phyloP scores from a whole-genome alignment of 2,329 filamentous ascomycete genomes.

The Pseudogymnoascus sp. region DNA sequence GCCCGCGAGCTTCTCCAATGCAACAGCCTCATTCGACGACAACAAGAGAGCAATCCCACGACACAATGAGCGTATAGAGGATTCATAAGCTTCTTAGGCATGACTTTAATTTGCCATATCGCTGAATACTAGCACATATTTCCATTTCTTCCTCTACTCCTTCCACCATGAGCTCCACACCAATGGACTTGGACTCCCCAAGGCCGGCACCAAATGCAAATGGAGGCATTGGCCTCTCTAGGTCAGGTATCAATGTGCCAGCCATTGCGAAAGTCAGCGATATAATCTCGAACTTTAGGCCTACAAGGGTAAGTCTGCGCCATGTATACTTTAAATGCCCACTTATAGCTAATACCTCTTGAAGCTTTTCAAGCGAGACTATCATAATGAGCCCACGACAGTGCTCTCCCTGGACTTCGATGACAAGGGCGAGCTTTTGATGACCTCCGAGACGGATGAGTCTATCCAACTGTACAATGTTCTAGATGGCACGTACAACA shows the following conservation, averaged over 20 bases:
- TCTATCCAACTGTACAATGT: constrained; percentile 94
- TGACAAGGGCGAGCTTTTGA: constrained; percentile 84
- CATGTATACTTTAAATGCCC: constrained; percentile 12
- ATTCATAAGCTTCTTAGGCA: background rate
- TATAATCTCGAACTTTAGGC: constrained; percentile 68
- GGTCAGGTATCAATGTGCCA: constrained; percentile 17
- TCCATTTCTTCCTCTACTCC: background rate
- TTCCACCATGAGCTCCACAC: constrained; percentile 20
- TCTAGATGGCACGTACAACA: constrained; percentile 80
- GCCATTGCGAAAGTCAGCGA: constrained; percentile 64
- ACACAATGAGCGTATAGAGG: background rate
- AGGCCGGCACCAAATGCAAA: constrained; percentile 11
- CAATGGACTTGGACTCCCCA: constrained; percentile 29
- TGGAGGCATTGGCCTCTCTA: constrained; percentile 19
- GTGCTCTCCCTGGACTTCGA: constrained; percentile 94
- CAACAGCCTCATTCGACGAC: background rate
- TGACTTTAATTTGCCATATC: background rate
- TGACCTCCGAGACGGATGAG: constrained; percentile 88
- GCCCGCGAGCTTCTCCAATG: background rate
- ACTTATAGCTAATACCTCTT: background rate
- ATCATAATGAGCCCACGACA: constrained; percentile 39
- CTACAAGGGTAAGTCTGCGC: constrained; percentile 58
- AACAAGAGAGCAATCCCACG: background rate
- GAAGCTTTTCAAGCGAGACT: constrained; percentile 45
- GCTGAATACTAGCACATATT: background rate